Base-by-base conservation (phyloP, 2,329 filamentous ascomycete species). In the Magnaporthiopsis poae region DNA sequence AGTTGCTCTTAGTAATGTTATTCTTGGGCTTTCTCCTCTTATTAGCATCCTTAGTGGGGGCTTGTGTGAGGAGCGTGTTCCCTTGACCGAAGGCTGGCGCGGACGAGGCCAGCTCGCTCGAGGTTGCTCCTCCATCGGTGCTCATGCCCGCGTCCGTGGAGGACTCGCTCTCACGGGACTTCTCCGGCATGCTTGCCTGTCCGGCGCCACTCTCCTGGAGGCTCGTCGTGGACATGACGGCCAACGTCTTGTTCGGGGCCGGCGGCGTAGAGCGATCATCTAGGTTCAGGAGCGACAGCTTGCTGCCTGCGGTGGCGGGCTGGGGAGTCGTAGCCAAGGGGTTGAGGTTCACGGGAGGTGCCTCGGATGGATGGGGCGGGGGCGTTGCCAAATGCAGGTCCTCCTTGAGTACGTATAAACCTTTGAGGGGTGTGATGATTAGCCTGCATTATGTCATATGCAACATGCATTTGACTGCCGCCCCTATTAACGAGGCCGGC, bases 1-100 rank as follows among this genome's bases (percentile, higher is more conserved):
- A 99, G 77, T 96, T 98, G 79, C 92, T 98, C 82, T 99, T 99
- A 65, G 94, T 88, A 76, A 99, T 95, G 76, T 96, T 98, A 78
- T 94, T 98, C 83, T 98, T 99, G 2, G 95, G 95, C 77, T 99
- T 99, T 74, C 89, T 86, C 75, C 87, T 85, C 81, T 97, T 97
- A 70, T 86, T 61, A 60, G 86, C 84, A 73, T 93, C 91, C 73
- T 91, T 92, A 36, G 83, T 81, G 65, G 84, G 83, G 25, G 83
- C 81, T 3, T 86, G 78, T 13, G 83, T 80, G 36, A 98, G 81
- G 33, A 91, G 84, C 8, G 88, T 84, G 74, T 96, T 98, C 65
- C 90, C 90, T 72, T 95, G 91, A 9, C 94, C 94, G 76, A 97
- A 97, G 0, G 89, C 86, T 1, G 90, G 89, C 7, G 84, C 81